Base-by-base conservation (phyloP, 805 yeast genomes). In the Danielia oregonensis region DNA sequence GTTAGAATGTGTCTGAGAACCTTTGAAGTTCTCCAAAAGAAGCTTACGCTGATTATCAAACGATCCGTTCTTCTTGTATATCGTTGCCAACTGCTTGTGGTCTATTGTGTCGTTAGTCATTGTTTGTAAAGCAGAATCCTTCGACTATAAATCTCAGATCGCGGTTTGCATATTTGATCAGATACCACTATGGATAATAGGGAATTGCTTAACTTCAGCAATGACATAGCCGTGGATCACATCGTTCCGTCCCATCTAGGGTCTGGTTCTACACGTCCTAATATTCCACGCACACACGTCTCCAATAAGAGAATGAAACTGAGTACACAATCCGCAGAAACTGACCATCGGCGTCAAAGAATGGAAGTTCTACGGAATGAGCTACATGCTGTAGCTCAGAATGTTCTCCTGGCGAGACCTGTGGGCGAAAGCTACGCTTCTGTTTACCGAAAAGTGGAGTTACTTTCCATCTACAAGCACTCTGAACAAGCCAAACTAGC, bases 31-130 rank as follows among this genome's bases (percentile, higher is more conserved):
- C 18, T 70, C 70, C 15, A 74, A 49, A 6, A 74, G 54, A 5
- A 49, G 43, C 37, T 59, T 64, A 27, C 81, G 46, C 36, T 65
- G 70, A 17, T 58, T 48, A 44, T 75, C 80, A 43, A 75, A 75
- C 1, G 60, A 36, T 0, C 81, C 81, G 27, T 63, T 60, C 38
- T 68, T 68, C 52, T 75, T 75, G 51, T 68, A 75, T 10, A 57
- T 51, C 1, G 54, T 55, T 1, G 68, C 55, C 12, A 75, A 51
- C 19, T 63, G 63, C 29, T 61, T 63, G 19, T 74, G 68, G 38
- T 67, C 61, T 6, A 19, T 19, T 7, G 22, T 19, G 22, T 19
- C 22, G 22, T 19, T 9, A 7, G 22, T 19, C 22, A 19, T 19
- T 6, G 9, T n/a, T n/a, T n/a, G n/a, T n/a, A n/a, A n/a, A n/a